These are phyloP conservation scores for Erythrobasidium hasegawianum DNA, from an alignment of 1,284 basidiomycete species.

Conservation along the genomic window DNA sequence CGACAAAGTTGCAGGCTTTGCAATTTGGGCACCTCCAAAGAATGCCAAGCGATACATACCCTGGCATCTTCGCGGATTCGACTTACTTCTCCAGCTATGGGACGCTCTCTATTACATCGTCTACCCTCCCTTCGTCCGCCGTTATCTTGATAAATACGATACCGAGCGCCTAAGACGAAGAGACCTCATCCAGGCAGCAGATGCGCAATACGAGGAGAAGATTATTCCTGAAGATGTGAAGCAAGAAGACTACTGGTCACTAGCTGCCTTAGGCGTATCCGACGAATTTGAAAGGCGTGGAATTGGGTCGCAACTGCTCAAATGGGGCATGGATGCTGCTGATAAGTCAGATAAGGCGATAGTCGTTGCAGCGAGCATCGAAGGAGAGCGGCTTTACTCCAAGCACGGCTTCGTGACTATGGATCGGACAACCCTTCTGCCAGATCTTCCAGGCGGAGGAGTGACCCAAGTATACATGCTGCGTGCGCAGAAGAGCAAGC, in stretches of 20 bases:
- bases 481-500: slow-evolving; percentile 2
- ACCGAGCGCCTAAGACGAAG: neutral
- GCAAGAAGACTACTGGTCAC: slow-evolving; percentile 12
- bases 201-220: neutral
- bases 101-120: neutral
- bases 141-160: neutral
- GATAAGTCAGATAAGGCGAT: slow-evolving; percentile 9
- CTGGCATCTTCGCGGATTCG: neutral
- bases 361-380: slow-evolving; percentile 16
- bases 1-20: slow-evolving; percentile 14
- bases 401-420: slow-evolving; percentile 16
- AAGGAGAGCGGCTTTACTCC: slow-evolving; percentile 14
- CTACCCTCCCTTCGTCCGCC: slow-evolving; percentile 18
- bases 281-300: slow-evolving; percentile 16
- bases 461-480: slow-evolving; percentile 22
- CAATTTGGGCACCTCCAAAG: slow-evolving; percentile 24
- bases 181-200: neutral
- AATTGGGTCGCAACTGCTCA: slow-evolving; percentile 21
- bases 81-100: slow-evolving; percentile 6
- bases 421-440: neutral
- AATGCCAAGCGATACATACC: neutral
- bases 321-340: slow-evolving; percentile 23
- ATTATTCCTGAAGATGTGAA: slow-evolving; percentile 12
- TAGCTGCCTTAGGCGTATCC: slow-evolving; percentile 11
- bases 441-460: neutral